Evolutionary conservation across 306 rosid species (phyloP), one percentile per base, ranked within the genome.

Genomic region (Vigna mungo): DNA sequence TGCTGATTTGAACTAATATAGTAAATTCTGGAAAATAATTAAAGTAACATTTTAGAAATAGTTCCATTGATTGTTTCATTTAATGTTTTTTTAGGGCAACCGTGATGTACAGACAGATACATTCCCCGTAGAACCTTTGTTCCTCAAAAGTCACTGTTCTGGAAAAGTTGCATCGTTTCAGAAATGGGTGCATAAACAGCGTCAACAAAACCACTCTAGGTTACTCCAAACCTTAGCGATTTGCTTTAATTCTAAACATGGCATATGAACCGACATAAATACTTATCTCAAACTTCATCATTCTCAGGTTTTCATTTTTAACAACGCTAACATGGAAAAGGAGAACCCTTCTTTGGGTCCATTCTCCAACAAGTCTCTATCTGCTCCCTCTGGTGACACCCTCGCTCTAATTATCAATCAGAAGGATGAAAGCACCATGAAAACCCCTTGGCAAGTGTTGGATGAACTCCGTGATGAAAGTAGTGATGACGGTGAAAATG

Each of bases 381-480:
- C 51, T 18, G 4, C 82, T n/a, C 30, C 72, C 63, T 43, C 59
- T 13, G 25, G 13, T n/a, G 25, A 15, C 12, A 23, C 63, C 34
- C 32, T n/a, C 56, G 11, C 34, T 15, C 63, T 1, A 9, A 41
- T 41, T 2, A 41, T 41, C 47, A 34, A 48, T 23, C 69, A 13
- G 1, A 5, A 18, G 43, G 78, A 14, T 14, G 32, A 8, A 5
- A 9, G 25, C 25, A 7, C 1, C 11, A 13, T 9, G 62, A 61
- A 81, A 60, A 60, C 61, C 7, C 23, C 73, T 3, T 6, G 13
- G 9, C 44, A 81, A 69, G 85, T 75, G 44, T 7, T 75, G 25
- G 60, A 16, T 3, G 85, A 60, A 30, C 49, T 76, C 0, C 13
- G 11, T 6, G 23, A 2, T 0, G 11, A 12, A 5, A 44, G 23